Evolutionary conservation across 108 stramenopile genomes (phyloP), one percentile per base, ranked within the genome.

Genomic region (Cyclotella baltica): DNA sequence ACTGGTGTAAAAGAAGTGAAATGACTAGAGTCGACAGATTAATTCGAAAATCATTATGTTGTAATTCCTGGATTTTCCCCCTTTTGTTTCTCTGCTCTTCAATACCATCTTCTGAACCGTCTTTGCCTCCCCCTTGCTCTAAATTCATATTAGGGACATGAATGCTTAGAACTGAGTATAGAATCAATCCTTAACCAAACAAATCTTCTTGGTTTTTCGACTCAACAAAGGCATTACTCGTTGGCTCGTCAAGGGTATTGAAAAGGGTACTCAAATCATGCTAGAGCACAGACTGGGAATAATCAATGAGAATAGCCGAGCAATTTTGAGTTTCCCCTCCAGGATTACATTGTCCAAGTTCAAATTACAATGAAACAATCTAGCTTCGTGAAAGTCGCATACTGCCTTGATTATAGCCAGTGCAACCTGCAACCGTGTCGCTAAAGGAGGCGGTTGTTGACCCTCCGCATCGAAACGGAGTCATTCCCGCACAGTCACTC

Each of bases 311-410:
- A n/a, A n/a, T n/a, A n/a, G n/a, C n/a, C n/a, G n/a, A n/a, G n/a
- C n/a, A n/a, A n/a, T n/a, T n/a, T n/a, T n/a, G n/a, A n/a, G n/a
- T n/a, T n/a, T 33, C 15, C 37, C 52, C 69, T 61, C 59, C 69
- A 70, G 56, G 30, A 70, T 16, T 22, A 70, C 36, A 56, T 70
- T 53, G 6, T 36, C 53, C 53, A 70, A 37, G 19, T 33, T 37
- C 0, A 70, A 25, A 23, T 56, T 23, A 27, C 55, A 15, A 36
- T 56, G 38, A 6, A 56, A 53, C n/a, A 70, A 35, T 36, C 69
- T 53, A 38, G 53, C 69, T 37, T 38, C 52, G 37, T 70, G 69
- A 52, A 70, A 70, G 15, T 70, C 69, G 8, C 36, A 16, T 13
- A 65, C 46, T 36, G 53, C 37, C 69, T 56, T 57, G 69, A 34